These are phyloP conservation scores for Russula lepida DNA, from an alignment of 768 basidiomycete species.

Conservation along the genomic window DNA sequence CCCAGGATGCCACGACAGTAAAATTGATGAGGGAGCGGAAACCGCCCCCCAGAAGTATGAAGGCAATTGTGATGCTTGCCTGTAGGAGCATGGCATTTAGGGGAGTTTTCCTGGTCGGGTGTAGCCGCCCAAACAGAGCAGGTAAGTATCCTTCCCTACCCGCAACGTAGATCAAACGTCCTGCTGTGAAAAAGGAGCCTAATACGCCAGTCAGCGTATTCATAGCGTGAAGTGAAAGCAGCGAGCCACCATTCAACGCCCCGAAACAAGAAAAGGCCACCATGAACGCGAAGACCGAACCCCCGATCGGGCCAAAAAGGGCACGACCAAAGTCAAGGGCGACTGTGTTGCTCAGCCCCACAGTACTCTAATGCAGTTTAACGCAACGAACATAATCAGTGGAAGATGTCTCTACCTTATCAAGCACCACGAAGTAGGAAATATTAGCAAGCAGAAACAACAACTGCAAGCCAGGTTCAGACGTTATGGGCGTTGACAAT, in stretches of 20 bases:
- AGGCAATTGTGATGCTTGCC: slow-evolving; percentile 60
- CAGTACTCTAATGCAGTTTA: slow-evolving; percentile 37
- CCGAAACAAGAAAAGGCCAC: slow-evolving; percentile 95
- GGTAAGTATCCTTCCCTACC: slow-evolving; percentile 86
- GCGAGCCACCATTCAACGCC: slow-evolving; percentile 70
- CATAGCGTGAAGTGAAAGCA: neutral
- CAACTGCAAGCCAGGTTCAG: slow-evolving; percentile 33
- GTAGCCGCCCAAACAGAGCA: slow-evolving; percentile 68
- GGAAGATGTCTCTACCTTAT: slow-evolving; percentile 42
- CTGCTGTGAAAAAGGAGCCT: slow-evolving; percentile 67
- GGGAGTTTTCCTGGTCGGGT: slow-evolving; percentile 72
- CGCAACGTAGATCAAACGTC: slow-evolving; percentile 84
- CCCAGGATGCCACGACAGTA: slow-evolving; percentile 80
- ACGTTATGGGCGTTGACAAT: slow-evolving; percentile 7
- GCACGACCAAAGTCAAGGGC: slow-evolving; percentile 88
- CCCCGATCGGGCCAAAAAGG: slow-evolving; percentile 82
- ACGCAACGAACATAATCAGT: neutral
- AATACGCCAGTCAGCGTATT: slow-evolving; percentile 13
- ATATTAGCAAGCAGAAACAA: slow-evolving; percentile 79
- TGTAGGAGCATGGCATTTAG: slow-evolving; percentile 82
- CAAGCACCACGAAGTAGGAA: slow-evolving; percentile 90
- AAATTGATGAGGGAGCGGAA: slow-evolving; percentile 87
- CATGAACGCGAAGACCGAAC: slow-evolving; percentile 77
- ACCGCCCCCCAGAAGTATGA: slow-evolving; percentile 81
- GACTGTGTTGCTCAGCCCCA: slow-evolving; percentile 76